Evolutionary conservation across 768 basidiomycete genomes (phyloP), one percentile per base, ranked within the genome.

Genomic region (Boletales sp.): DNA sequence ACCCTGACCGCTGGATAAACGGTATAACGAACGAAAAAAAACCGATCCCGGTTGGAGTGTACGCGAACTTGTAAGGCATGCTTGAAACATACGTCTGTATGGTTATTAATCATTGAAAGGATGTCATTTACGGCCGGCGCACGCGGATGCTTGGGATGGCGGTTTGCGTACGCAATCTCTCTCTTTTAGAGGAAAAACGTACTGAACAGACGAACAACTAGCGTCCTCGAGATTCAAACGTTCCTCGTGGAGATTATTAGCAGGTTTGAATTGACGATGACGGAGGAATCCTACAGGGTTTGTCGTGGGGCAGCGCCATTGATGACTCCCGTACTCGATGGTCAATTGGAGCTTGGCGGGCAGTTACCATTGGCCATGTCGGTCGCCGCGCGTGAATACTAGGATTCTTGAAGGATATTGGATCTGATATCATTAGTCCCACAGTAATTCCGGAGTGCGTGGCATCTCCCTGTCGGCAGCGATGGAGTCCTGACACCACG

Each of bases 191-290:
- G n/a, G 25, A 9, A 15, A 19, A 41, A 43, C 44, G 43, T 41
- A 19, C 45, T 50, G 30, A 45, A 36, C 41, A 18, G 25, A 54
- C 11, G 11, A 21, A 44, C 19, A 1, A 37, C 56, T 25, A 72
- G 70, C 5, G 56, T 82, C 1, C 59, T 74, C 38, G 81, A 85
- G 58, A 59, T 83, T 12, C 83, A 84, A 54, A 71, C 75, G 0
- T 81, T 85, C 64, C 56, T 84, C 17, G 72, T 78, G 18, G 80
- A 82, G 56, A 67, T 81, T 18, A 50, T 83, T 36, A 62, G 71
- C 33, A 71, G 75, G 54, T 81, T 84, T 57, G 76, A 82, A 55
- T 78, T 83, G 51, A 51, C 59, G 37, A 56, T 61, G 47, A 68
- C 68, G n/a, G 62, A 67, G 7, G 60, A 58, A 18, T 48, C 57